Base-by-base conservation (phyloP, 2,329 filamentous ascomycete genomes). In the Neopestalotiopsis sp. region DNA sequence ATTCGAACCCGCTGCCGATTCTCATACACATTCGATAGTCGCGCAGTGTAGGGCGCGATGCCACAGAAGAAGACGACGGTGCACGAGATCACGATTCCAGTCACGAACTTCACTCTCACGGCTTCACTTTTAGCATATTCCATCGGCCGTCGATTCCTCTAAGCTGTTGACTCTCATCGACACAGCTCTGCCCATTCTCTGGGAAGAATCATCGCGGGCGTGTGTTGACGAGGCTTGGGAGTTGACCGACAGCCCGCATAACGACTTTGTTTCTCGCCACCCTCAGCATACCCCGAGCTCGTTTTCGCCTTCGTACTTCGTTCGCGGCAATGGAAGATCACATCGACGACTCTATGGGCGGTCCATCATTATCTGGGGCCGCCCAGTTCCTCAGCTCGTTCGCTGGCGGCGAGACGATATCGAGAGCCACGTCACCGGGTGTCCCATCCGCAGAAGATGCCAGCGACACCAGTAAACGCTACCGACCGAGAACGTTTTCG, bases 401-500 rank as follows among this genome's bases (percentile, higher is more conserved):
- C 71, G 76, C 80, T 65, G 78, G 85, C 34, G 86, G 86, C 77
- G 89, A 93, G 74, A 90, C 93, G 75, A 91, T 94, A 76, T 97
- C 95, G 63, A 90, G 94, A 78, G 93, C 94, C 53, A 96, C 94
- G 58, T 95, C 94, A 1, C 95, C 95, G 3, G 94, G 94, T 71
- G 81, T 87, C 74, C 88, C 85, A 74, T 81, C 82, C 42, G 82
- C 83, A 76, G 82, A 83, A 57, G 79, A 79, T 74, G 75, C 79
- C 49, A 81, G 85, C 72, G 85, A 87, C 71, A 84, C 88, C 77
- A 85, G 85, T 79, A 88, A 88, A 79, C 86, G 92, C 73, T 93
- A 94, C 79, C 91, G 95, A 65, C 94, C 94, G 45, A 90, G 96
- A 71, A 98, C 96, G 34, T 99, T 96, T 79, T 94, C 94, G 70